Evolutionary conservation across 2,329 filamentous ascomycete genomes (phyloP).

Genomic region (Bertia moriformis): DNA sequence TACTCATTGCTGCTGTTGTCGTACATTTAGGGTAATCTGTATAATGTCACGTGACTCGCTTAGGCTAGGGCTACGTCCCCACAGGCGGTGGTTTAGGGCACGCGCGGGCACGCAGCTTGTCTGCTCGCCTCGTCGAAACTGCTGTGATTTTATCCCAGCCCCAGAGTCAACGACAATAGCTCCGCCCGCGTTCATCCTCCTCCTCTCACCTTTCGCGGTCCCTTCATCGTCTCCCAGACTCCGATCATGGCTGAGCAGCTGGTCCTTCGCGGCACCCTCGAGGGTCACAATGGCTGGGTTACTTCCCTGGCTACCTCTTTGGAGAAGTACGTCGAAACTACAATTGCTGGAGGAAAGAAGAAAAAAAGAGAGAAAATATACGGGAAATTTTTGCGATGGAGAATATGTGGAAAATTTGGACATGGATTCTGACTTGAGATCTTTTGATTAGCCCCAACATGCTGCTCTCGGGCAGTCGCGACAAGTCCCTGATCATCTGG

Average conservation of each 20-base stretch:
- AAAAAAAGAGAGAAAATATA: constrained; percentile 1
- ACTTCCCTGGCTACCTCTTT: constrained; percentile 95
- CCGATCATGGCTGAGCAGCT: constrained; percentile 75
- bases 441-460: constrained; percentile 69
- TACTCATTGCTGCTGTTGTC: no score
- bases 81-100: background rate
- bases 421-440: constrained; percentile 9
- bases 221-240: background rate
- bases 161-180: constrained; percentile 1
- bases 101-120: background rate
- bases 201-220: background rate
- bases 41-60: constrained; percentile 1
- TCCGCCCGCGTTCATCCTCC: background rate
- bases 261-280: constrained; percentile 90
- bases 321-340: constrained; percentile 65
- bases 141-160: background rate
- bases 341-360: constrained; percentile 3
- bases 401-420: constrained; percentile 6
- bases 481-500: constrained; percentile 99
- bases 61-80: constrained; percentile 1
- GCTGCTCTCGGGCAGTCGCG: constrained; percentile 92
- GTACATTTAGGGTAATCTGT: background rate
- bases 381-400: constrained; percentile 4
- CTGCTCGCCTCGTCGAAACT: background rate
- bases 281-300: constrained; percentile 99